Evolutionary conservation across 306 rosid species (phyloP), one percentile per base, ranked within the genome.

Genomic region (Luffa acutangula): DNA sequence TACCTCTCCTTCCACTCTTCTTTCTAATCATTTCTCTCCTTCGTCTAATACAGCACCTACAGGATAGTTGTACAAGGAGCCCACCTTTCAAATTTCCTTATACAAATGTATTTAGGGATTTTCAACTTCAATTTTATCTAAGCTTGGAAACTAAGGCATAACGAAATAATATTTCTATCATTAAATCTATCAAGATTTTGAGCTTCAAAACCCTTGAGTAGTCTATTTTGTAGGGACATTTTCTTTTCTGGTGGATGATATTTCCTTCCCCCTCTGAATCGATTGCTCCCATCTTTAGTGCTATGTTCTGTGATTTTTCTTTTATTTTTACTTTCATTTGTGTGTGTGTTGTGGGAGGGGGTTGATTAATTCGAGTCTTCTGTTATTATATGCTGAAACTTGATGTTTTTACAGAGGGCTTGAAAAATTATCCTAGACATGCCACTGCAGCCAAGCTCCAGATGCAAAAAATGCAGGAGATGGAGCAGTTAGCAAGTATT

Each of bases 391-490:
- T 54, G 43, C 25, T 76, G 34, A 3, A 36, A 13, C 67, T 66
- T 78, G 5, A 66, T 66, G 25, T 41, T 39, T 31, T 46, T 84
- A 88, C 89, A 96, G 99, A 93, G 84, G 92, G 99, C 79, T 89
- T 96, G 89, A 96, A 93, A 87, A 91, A 85, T 78, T 96, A 90
- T 87, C 97, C 99, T 79, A 89, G 92, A 31, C 89, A 87, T 65
- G 87, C 92, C 11, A 83, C 84, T 21, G 82, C 85, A 3, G 87
- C 91, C 78, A 96, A 93, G 86, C 91, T 87, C 80, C 97, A 93
- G 88, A 88, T 88, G 93, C 97, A 92, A 73, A 93, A 95, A 89
- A 89, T 91, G 94, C 97, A 89, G 80, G 99, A 96, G 84, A 90
- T 96, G 91, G 99, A 96, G 87, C 98, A 93, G 85, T 39, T 91